Conservation (phyloP, 2,329 filamentous ascomycete species). For the Daldinia sp. region DNA sequence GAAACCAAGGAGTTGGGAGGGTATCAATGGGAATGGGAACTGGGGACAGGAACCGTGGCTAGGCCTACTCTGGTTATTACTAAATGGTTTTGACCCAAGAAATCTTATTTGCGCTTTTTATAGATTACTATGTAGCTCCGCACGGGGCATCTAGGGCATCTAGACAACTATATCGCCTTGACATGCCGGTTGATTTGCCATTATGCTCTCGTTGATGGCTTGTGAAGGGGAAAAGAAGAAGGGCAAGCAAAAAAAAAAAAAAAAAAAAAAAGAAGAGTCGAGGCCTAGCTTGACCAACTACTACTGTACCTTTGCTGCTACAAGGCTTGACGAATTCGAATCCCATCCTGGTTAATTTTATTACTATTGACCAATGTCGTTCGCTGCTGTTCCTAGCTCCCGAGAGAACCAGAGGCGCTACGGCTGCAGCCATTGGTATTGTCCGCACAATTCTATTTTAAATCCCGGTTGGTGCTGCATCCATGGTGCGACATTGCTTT, state of each 20-base stretch:
- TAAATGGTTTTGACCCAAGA: not conserved
- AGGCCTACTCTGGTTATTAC: conserved; percentile 9
- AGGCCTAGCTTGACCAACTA: not conserved
- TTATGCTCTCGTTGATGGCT: conserved; percentile 7
- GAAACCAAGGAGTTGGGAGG: conserved; percentile 32
- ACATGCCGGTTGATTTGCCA: not conserved
- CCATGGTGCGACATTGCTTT: conserved; percentile 2
- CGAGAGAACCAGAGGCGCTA: not conserved
- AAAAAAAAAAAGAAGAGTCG: conserved; percentile 4
- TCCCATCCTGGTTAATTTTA: not conserved
- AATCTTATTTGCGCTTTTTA: conserved; percentile 8
- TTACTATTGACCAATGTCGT: not conserved
- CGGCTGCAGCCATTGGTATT: not conserved
- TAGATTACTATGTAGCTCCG: conserved; percentile 12
- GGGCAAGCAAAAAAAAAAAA: not conserved
- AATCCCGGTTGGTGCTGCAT: conserved; percentile 16
- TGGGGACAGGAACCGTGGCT: conserved; percentile 3
- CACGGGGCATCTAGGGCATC: not conserved
- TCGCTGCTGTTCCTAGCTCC: not conserved
- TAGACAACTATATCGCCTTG: not conserved
- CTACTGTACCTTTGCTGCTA: not conserved
- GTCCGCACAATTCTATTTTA: conserved; percentile 1
- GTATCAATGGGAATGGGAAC: conserved; percentile 12
- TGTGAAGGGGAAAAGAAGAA: not conserved
- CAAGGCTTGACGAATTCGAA: conserved; percentile 1